Evolutionary conservation across 306 rosid species (phyloP).

Genomic region (Lupinus albus): DNA sequence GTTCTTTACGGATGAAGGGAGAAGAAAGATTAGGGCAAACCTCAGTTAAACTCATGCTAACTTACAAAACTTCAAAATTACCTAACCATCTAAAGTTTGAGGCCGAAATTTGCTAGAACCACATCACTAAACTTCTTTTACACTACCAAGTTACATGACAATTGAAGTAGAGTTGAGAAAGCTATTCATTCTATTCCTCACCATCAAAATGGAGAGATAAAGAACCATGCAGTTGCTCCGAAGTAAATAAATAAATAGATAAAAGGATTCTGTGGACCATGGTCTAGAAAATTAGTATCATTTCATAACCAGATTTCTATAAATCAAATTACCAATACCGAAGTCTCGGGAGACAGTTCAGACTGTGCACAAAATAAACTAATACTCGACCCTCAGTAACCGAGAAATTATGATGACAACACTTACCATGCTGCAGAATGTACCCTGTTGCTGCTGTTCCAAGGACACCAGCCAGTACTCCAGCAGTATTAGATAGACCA

Average conservation of each 20-base stretch:
- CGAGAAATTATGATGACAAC: conserved; percentile 20
- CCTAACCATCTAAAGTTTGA: neutral
- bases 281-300: neutral
- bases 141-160: neutral
- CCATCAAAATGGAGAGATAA: conserved; percentile 11
- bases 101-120: conserved; percentile 22
- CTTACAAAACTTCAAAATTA: conserved; percentile 12
- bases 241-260: neutral
- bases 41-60: conserved; percentile 1
- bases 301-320: neutral
- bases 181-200: conserved; percentile 16
- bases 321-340: conserved; percentile 25
- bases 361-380: neutral
- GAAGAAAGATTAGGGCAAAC: conserved; percentile 4
- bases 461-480: conserved; percentile 98
- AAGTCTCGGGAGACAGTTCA: neutral
- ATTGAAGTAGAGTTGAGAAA: neutral
- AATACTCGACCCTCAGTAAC: conserved; percentile 23
- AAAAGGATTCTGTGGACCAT: neutral
- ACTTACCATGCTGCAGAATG: conserved; percentile 88
- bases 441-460: conserved; percentile 98
- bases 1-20: neutral
- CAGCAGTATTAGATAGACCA: conserved; percentile 96
- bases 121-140: neutral
- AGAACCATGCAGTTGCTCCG: conserved; percentile 17